phyloP scores from a whole-genome alignment of 306 rosid genomes.

The Cicer chorassanicum region DNA sequence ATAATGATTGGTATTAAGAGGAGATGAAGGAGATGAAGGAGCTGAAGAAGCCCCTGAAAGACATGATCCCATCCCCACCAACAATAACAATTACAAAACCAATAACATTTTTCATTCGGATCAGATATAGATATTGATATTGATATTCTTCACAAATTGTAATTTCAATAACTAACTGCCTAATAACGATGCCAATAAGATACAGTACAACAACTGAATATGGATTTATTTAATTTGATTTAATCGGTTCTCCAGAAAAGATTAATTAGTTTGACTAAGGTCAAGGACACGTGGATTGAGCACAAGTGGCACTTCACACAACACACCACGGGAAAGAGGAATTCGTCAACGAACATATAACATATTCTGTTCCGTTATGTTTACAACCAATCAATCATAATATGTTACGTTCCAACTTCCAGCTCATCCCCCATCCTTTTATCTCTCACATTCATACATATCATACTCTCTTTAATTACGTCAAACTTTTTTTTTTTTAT shows the following conservation, averaged over 20 bases:
- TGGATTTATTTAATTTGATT: not conserved
- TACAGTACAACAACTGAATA: not conserved
- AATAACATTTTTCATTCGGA: not conserved
- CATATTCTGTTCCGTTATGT: not conserved
- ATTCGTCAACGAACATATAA: not conserved
- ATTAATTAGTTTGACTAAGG: no score
- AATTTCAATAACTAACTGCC: not conserved
- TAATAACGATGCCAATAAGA: not conserved
- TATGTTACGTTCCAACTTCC: not conserved
- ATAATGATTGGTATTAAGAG: not conserved
- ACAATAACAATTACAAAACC: constrained; percentile 3
- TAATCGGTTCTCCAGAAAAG: not conserved
- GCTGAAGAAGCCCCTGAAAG: not conserved
- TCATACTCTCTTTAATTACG: not conserved
- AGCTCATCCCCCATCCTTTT: not conserved
- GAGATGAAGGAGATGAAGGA: not conserved
- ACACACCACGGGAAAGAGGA: not conserved
- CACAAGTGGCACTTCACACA: constrained; percentile 2
- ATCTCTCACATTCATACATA: constrained; percentile 10
- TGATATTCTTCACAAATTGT: not conserved
- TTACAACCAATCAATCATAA: constrained; percentile 2
- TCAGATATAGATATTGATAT: not conserved
- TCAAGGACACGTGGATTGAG: not conserved
- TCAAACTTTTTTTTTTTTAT: not conserved
- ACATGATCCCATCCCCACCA: constrained; percentile 30